Evolutionary conservation across 768 basidiomycete species (phyloP), one percentile per base, ranked within the genome.

Genomic region (button mushroom (Agaricus bisporus)): DNA sequence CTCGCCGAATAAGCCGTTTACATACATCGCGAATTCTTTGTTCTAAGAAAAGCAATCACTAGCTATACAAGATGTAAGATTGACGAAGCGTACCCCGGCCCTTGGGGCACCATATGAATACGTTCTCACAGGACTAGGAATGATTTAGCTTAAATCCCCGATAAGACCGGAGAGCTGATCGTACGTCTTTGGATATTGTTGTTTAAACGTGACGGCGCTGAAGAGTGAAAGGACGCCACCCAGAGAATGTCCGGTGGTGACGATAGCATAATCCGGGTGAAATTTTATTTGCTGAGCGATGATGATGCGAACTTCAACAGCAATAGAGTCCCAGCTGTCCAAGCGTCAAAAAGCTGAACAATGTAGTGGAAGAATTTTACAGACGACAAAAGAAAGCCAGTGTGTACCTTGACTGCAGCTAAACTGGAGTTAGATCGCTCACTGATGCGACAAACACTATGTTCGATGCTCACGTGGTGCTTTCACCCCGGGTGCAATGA

Each of bases 81-180:
- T 5, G 42, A 11, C 18, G 39, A 15, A 26, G 65, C 70, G 41
- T 60, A 78, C 79, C 5, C 79, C 78, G 26, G 70, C 67, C 41
- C 78, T 63, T 15, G 78, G 77, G 14, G 78, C 70, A 4, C 80
- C 80, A 53, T 78, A 81, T 0, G 78, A 76, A 59, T 79, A 82
- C 4, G 68, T 72, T 35, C 71, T 65, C 11, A 73, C 64, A 44
- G 63, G 59, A 28, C 74, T 74, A 8, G 17, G 43, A 11, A 35
- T 9, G 8, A 22, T 17, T 28, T 26, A 39, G 47, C 20, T 37
- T 32, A 29, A 7, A 14, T 39, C 41, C 14, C 10, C 17, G 1
- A 25, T 32, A 41, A 22, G 22, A 22, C 39, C 11, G 3, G 41
- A 46, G 25, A 39, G 32, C 48, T 29, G 11, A 8, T 65, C 68